Base-by-base conservation (phyloP, 148 eudicot species). In the Rhododendron henanense region DNA sequence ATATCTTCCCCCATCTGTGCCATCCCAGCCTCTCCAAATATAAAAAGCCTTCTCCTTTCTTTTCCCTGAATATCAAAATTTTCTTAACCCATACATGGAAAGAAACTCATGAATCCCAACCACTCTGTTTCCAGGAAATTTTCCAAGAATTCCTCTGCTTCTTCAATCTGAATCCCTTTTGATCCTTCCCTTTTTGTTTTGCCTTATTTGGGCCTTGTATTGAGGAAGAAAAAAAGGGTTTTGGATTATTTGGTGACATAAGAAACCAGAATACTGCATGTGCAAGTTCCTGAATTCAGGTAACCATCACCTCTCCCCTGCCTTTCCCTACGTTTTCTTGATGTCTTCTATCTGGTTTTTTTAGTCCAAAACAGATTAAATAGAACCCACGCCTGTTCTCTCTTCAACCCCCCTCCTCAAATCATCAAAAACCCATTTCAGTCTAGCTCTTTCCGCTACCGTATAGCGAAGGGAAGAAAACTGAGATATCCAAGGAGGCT, bases 151-250 rank as follows among this genome's bases (percentile, higher is more conserved):
- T 77, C 80, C 47, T 15, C 47, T 41, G 23, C 81, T 50, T 31
- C 57, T 10, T n/a, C 55, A 21, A 78, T 47, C 61, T 79, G 18
- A 50, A 48, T 25, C 82, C 55, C 50, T 25, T 50, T 14, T 15
- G 23, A 0, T 47, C 61, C 59, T 47, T 25, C 18, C 39, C 82
- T 28, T 50, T 50, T 28, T 50, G 8, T 79, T 79, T 25, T 79
- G 23, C 80, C 80, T 77, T 21, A 39, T 77, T 77, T 77, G 80
- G 80, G 81, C 81, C 57, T 47, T 79, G 57, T 79, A 10, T 79
- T 47, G 57, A 79, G 57, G 31, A 79, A 10, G 10, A 79, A 48
- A 79, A 53, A 53, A 69, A 13, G 37, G 75, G 75, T 28, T 14
- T 28, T 69, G 35, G 31, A 10, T 79, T 79, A 50, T 23, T 41